Base-by-base conservation (phyloP, 257 asterid genomes). In the Mitragyna speciosa region DNA sequence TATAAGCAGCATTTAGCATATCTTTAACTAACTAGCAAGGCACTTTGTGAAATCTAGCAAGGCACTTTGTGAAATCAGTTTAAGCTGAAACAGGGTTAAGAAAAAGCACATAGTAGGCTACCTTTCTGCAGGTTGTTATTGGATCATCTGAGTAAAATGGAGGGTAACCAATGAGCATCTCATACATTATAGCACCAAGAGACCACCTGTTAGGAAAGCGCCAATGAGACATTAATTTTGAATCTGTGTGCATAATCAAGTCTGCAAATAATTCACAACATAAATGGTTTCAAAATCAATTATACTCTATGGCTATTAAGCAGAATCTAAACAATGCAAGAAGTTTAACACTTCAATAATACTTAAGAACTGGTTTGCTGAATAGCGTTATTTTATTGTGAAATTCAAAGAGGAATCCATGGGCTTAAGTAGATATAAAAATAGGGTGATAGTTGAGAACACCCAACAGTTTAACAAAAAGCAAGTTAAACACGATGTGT, bases 91-190 rank as follows among this genome's bases (percentile, higher is more conserved):
- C 17, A 19, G 5, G 51, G n/a, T 74, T 31, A 31, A 54, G 54
- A 24, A 43, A 59, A 12, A 9, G 45, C 31, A 58, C 24, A 14
- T 3, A 6, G 19, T 56, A 47, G 19, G 4, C 39, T 81, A 94
- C 97, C 98, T 94, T 94, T 85, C 86, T 90, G 88, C 98, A 92
- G 56, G 97, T 92, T 74, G 97, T 83, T 78, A 92, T 85, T 47
- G 97, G 91, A 84, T 94, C 92, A 82, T 94, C 94, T 67, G 97
- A 87, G 83, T 90, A 94, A 87, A 94, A 94, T 22, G 98, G 98
- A 39, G 98, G 93, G 79, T 92, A 92, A 59, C 98, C 98, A 68
- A 94, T 88, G 52, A 94, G 97, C 97, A 94, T 94, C 89, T 94
- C 98, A 78, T 86, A 94, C 97, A 92, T 86, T 56, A 94, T 90